Conservation (phyloP, 805 yeast species). For the Starmerella lactis-condensi region DNA sequence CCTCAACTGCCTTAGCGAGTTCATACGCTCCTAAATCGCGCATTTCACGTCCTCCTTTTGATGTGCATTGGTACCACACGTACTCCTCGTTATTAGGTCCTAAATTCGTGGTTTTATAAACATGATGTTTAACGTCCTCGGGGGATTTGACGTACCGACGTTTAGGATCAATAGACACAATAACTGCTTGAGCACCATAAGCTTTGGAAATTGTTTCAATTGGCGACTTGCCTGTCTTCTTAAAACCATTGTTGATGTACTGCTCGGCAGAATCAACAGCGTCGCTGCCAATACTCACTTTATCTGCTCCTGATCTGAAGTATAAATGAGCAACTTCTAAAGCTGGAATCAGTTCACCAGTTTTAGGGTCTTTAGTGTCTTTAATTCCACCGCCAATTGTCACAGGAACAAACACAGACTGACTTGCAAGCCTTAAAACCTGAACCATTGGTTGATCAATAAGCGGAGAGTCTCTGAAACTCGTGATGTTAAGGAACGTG, state of each 20-base stretch:
- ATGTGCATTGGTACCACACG: constrained; percentile 89
- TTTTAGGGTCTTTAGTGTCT: constrained; percentile 67
- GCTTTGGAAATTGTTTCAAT: constrained; percentile 83
- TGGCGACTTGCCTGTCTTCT: constrained; percentile 59
- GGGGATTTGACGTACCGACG: constrained; percentile 59
- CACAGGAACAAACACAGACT: constrained; percentile 84
- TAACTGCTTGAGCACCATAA: constrained; percentile 94
- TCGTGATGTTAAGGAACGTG: constrained; percentile 84
- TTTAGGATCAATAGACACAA: constrained; percentile 94
- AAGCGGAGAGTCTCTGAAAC: constrained; percentile 85
- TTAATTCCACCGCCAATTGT: constrained; percentile 98
- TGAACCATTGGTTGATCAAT: constrained; percentile 91
- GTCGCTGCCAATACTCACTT: constrained; percentile 94
- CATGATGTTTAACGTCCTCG: constrained; percentile 38
- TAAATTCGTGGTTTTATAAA: constrained; percentile 41
- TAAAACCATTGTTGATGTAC: constrained; percentile 40
- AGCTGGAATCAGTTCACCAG: constrained; percentile 60
- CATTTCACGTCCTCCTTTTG: constrained; percentile 88
- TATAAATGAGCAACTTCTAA: constrained; percentile 78
- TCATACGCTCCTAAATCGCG: constrained; percentile 84
- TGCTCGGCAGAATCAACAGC: constrained; percentile 83
- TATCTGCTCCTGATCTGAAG: constrained; percentile 94
- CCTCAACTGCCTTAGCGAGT: constrained; percentile 73
- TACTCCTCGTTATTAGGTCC: constrained; percentile 83
- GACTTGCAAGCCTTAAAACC: constrained; percentile 64